Evolutionary conservation across 1,139 yeast genomes (phyloP).

Genomic region (Arxiozyma telluris): DNA sequence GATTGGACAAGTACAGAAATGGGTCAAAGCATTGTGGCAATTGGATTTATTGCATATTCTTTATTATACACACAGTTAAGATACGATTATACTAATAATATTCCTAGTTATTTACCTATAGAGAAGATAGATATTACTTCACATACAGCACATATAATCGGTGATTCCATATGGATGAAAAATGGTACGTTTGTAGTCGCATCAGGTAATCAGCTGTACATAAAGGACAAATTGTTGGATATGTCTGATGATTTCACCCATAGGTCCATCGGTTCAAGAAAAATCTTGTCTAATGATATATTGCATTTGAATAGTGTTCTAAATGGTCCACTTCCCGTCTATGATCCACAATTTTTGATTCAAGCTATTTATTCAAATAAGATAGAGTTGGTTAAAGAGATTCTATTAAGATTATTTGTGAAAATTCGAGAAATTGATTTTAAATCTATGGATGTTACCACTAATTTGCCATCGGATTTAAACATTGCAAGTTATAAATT

Average conservation of each 20-base stretch:
- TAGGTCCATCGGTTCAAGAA: conserved; percentile 40
- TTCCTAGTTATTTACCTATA: conserved; percentile 71
- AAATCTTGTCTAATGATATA: conserved; percentile 41
- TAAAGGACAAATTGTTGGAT: conserved; percentile 66
- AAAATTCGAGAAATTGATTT: conserved; percentile 45
- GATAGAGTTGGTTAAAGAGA: conserved; percentile 44
- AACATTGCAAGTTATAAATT: conserved; percentile 32
- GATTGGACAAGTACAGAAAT: conserved; percentile 69
- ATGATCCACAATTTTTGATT: conserved; percentile 83
- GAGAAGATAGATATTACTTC: conserved; percentile 61
- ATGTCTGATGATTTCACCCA: conserved; percentile 43
- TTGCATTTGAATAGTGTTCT: conserved; percentile 64
- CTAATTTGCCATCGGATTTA: conserved; percentile 33
- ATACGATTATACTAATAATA: conserved; percentile 75
- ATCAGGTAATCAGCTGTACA: conserved; percentile 79
- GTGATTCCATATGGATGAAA: conserved; percentile 80
- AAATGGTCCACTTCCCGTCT: conserved; percentile 83
- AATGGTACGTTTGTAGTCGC: conserved; percentile 77
- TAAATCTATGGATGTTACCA: conserved; percentile 29
- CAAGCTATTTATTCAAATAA: conserved; percentile 67
- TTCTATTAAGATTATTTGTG: conserved; percentile 47
- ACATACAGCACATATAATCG: conserved; percentile 72
- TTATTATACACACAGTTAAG: conserved; percentile 71
- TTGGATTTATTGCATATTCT: conserved; percentile 61
- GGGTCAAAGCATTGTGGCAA: conserved; percentile 67